Percentiles rank a stretch among this genome's conserved stretches.
Conservation (phyloP, 495 filamentous ascomycete genomes). For the Tricharina praecox region DNA sequence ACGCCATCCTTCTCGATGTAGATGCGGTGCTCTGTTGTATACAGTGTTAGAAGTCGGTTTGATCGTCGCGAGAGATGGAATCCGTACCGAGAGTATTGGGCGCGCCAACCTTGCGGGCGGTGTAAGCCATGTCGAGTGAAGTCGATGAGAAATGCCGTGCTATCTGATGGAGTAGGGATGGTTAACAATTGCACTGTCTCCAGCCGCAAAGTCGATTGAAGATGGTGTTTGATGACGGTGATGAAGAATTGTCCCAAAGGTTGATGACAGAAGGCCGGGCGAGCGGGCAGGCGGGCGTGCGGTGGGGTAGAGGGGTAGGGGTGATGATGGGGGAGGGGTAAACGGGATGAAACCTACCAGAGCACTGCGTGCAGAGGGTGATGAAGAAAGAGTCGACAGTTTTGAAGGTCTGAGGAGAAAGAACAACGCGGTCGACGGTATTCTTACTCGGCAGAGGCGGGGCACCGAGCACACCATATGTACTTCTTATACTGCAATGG, state of each 20-base stretch:
- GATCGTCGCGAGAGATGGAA: not conserved
- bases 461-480: not conserved
- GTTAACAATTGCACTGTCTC: not conserved
- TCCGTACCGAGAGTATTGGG: conserved; percentile 54
- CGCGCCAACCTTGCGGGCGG: conserved; percentile 67
- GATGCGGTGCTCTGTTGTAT: conserved; percentile 75
- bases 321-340: no score
- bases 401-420: not conserved
- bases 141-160: conserved; percentile 21
- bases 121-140: conserved; percentile 32
- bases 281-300: no score
- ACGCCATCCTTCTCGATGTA: conserved; percentile 96
- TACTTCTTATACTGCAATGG: no score
- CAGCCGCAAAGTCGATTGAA: no score
- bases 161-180: conserved; percentile 11
- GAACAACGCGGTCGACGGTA: not conserved
- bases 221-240: no score
- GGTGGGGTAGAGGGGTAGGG: no score
- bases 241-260: no score
- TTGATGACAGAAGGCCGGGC: no score
- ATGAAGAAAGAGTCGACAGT: not conserved
- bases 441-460: not conserved
- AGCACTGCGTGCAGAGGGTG: conserved; percentile 3
- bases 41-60: no score
- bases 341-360: not conserved